phyloP scores from a whole-genome alignment of 495 filamentous ascomycete species.

The Hypoxylon subgilvum region DNA sequence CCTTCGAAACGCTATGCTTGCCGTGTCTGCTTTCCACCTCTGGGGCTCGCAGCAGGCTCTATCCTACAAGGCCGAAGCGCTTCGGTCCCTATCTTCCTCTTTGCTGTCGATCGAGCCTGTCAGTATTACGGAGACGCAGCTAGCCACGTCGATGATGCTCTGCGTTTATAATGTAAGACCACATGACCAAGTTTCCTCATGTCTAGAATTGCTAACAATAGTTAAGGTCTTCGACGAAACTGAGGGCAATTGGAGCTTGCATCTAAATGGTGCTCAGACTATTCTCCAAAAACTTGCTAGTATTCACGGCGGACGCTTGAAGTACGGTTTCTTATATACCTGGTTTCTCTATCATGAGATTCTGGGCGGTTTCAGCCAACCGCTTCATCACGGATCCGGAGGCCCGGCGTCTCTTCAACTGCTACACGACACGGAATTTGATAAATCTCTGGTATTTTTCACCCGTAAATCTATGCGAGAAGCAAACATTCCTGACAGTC shows the following conservation, averaged over 20 bases:
- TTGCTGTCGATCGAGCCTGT: conserved; percentile 32
- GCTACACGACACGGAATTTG: conserved; percentile 34
- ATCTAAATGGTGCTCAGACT: conserved; percentile 43
- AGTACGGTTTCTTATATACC: conserved; percentile 43
- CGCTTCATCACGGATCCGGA: conserved; percentile 29
- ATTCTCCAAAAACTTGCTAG: conserved; percentile 37
- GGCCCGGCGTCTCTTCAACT: conserved; percentile 40
- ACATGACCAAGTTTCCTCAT: neutral
- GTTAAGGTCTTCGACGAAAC: conserved; percentile 46
- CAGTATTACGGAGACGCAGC: conserved; percentile 43
- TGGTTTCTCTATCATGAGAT: conserved; percentile 49
- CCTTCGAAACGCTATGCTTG: conserved; percentile 45
- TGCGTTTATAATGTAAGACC: conserved; percentile 46
- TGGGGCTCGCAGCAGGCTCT: conserved; percentile 41
- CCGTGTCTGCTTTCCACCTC: conserved; percentile 43
- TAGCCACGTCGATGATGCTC: conserved; percentile 48
- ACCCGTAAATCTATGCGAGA: neutral
- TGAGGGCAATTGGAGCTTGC: conserved; percentile 44
- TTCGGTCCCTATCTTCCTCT: conserved; percentile 42
- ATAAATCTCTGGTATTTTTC: conserved; percentile 38
- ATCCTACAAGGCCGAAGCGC: conserved; percentile 43
- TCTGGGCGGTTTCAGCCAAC: conserved; percentile 43
- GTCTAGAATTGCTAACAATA: conserved; percentile 9
- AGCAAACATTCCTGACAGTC: conserved; percentile 14
- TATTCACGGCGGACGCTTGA: conserved; percentile 35